Evolutionary conservation across 2,329 filamentous ascomycete genomes (phyloP).

Genomic region (Xylaria sp.): DNA sequence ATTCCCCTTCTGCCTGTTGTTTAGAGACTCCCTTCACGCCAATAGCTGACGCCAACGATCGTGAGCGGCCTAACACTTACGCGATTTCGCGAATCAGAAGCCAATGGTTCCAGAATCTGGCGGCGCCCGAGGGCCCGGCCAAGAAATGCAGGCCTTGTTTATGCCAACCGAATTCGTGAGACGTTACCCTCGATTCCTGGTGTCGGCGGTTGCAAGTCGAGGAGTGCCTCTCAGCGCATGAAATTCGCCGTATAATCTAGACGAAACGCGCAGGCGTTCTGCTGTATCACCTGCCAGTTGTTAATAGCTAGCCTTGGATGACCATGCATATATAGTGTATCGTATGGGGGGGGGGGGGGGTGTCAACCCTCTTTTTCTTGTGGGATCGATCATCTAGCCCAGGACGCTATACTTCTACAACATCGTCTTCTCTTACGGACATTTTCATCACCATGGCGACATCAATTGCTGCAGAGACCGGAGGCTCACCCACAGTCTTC

Average conservation of each 20-base stretch:
- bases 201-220: neutral
- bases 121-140: neutral
- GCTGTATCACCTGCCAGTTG: neutral
- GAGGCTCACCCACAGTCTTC: constrained; percentile 11
- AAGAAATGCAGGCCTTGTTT: neutral
- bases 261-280: neutral
- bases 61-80: neutral
- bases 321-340: too few species aligned
- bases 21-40: neutral
- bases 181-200: neutral
- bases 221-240: neutral
- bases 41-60: neutral
- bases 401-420: neutral
- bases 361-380: too few species aligned
- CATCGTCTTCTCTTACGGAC: neutral
- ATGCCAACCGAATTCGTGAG: neutral
- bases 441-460: neutral
- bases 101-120: neutral
- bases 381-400: too few species aligned
- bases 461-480: neutral
- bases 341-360: too few species aligned
- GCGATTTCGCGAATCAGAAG: neutral
- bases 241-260: neutral
- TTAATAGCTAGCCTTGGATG: too few species aligned
- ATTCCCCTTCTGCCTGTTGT: neutral